Conservation (phyloP, 2,329 filamentous ascomycete species). For the Capronia americana region DNA sequence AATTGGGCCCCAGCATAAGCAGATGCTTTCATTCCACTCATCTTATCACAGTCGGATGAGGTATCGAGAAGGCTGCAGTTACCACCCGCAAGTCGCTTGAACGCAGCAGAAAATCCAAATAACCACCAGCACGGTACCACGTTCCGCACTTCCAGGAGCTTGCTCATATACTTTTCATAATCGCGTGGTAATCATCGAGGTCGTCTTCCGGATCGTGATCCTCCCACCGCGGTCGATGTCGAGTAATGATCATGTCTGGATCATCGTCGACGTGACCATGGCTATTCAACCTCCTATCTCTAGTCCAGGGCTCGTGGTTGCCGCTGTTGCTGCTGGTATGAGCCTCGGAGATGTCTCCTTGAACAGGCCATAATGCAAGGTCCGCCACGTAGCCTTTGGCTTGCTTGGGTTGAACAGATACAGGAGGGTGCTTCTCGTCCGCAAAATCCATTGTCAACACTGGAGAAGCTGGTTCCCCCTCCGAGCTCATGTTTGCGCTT, state of each 20-base stretch:
- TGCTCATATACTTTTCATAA: constrained; percentile 32
- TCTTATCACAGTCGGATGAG: neutral
- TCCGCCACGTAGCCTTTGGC: constrained; percentile 29
- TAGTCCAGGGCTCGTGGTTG: neutral
- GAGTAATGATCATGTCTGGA: constrained; percentile 13
- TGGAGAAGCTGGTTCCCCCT: constrained; percentile 11
- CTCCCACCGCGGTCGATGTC: constrained; percentile 30
- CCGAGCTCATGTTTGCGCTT: neutral
- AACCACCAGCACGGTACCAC: neutral
- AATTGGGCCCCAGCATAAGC: neutral
- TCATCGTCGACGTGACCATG: constrained; percentile 8
- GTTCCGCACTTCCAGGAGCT: neutral
- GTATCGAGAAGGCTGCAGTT: neutral
- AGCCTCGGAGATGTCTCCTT: constrained; percentile 10
- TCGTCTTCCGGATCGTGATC: constrained; percentile 19
- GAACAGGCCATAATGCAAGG: constrained; percentile 26
- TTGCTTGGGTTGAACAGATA: constrained; percentile 13
- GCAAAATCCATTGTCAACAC: constrained; percentile 23
- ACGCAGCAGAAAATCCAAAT: constrained; percentile 27
- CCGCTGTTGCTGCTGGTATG: constrained; percentile 13
- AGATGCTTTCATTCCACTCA: neutral
- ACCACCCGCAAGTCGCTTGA: constrained; percentile 29
- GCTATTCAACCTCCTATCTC: neutral
- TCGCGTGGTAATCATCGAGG: constrained; percentile 33
- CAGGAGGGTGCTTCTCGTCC: constrained; percentile 10